Conservation (phyloP, 768 basidiomycete species). For the Exsudoporus frostii region DNA sequence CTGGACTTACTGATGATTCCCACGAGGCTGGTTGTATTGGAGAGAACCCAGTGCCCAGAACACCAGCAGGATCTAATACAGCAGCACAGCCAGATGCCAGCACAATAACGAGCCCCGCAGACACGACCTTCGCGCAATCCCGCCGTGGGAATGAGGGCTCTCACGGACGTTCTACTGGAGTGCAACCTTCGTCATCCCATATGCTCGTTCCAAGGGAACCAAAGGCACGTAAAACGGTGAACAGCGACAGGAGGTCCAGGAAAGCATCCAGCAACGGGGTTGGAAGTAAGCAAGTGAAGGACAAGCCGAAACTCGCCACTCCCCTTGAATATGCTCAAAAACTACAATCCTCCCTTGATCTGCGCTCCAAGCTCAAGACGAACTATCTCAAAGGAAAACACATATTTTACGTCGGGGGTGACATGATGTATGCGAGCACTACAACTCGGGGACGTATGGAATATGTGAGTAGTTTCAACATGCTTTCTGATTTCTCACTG, state of each 20-base stretch:
- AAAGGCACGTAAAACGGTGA: conserved; percentile 21
- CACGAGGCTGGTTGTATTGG: not conserved
- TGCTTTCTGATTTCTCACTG: not conserved
- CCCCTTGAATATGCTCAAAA: conserved; percentile 54
- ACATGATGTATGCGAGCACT: conserved; percentile 50
- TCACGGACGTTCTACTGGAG: not conserved
- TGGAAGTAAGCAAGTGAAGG: conserved; percentile 34
- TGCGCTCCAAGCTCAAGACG: conserved; percentile 18
- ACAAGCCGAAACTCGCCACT: conserved; percentile 40
- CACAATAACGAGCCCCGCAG: conserved; percentile 22
- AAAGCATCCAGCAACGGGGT: conserved; percentile 1
- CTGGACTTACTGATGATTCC: not conserved
- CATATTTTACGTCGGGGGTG: conserved; percentile 59
- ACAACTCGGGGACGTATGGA: conserved; percentile 57
- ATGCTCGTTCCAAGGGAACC: not conserved
- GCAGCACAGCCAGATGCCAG: conserved; percentile 2
- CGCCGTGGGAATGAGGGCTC: not conserved
- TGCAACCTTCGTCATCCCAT: not conserved
- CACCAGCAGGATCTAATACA: conserved; percentile 9
- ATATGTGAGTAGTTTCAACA: conserved; percentile 42
- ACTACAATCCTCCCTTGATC: conserved; percentile 35
- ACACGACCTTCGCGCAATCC: not conserved
- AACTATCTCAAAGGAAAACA: conserved; percentile 48
- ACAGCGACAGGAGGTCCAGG: conserved; percentile 16
- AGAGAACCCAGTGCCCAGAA: not conserved